Conservation (phyloP, 2,329 filamentous ascomycete genomes). For the Fusarium bactridioides region DNA sequence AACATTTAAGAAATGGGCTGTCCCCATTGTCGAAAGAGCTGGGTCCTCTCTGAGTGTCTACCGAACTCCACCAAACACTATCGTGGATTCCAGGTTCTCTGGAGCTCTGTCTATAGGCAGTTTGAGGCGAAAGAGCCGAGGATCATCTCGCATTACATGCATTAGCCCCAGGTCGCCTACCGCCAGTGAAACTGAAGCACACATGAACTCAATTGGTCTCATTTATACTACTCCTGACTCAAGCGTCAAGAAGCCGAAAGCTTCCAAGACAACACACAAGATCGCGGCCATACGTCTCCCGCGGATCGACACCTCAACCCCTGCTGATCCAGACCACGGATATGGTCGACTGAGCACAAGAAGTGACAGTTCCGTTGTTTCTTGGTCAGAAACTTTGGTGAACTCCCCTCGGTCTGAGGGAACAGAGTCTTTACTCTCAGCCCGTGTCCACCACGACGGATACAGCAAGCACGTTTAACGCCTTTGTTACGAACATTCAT, state of each 20-base stretch:
- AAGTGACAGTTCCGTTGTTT: constrained; percentile 28
- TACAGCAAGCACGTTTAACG: constrained; percentile 14
- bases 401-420: constrained; percentile 1
- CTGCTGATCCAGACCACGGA: neutral
- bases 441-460: constrained; percentile 17
- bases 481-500: constrained; percentile 1
- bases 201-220: constrained; percentile 31
- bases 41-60: constrained; percentile 33
- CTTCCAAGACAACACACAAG: neutral
- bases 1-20: constrained; percentile 50
- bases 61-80: constrained; percentile 17
- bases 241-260: neutral
- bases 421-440: constrained; percentile 11
- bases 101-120: constrained; percentile 27
- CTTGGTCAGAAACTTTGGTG: constrained; percentile 20
- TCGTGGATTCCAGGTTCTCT: constrained; percentile 26
- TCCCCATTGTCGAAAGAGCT: constrained; percentile 36
- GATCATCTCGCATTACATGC: constrained; percentile 23
- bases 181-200: constrained; percentile 36
- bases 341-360: constrained; percentile 7
- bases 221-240: constrained; percentile 20
- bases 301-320: constrained; percentile 23
- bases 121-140: constrained; percentile 31
- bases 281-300: constrained; percentile 4
- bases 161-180: constrained; percentile 21